Base-by-base conservation (phyloP, 805 yeast species). In the Starmerella khaoyaiensis region DNA sequence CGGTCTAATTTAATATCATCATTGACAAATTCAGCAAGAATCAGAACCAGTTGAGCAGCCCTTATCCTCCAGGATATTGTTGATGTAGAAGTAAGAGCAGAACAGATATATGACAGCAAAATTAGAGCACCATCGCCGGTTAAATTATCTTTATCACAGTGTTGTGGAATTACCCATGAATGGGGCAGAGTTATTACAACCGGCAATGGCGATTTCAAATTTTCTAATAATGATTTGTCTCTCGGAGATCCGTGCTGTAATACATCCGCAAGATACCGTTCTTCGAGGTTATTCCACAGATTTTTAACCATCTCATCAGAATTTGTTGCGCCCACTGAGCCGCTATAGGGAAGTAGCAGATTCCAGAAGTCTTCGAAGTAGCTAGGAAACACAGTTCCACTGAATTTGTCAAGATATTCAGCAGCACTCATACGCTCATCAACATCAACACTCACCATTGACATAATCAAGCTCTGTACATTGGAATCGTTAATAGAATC, bases 1-100 rank as follows among this genome's bases (percentile, higher is more conserved):
- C 96, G 60, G 55, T 90, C 96, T 27, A 90, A 61, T 53, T 84
- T 87, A 12, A 75, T 76, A 39, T 80, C 93, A 53, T 90, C 97
- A 18, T 72, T 70, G 2, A 83, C 63, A 40, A 72, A 69, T 50
- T 81, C 94, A 2, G 87, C 72, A 15, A 87, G 64, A 0, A 82
- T 79, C 7, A 81, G 55, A 1, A 90, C 68, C 44, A 86, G 58
- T 50, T 83, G 90, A 44, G 93, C 67, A 1, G 86, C 87, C 49
- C 72, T 71, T 7, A 76, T 54, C 42, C 81, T 64, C 28, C 75
- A 71, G 0, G 68, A 52, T 1, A 82, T 74, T 19, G 70, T 69
- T 6, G 71, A 66, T 0, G 81, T 69, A 29, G 79, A 68, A 41
- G 79, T 64, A 24, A 76, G 55, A 17, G 76, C 64, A 1, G 86